Percentiles rank a stretch among this genome's conserved stretches.
These are phyloP conservation scores for Toxicodendron radicans DNA, from an alignment of 345 rosid species.

Conservation along the genomic window DNA sequence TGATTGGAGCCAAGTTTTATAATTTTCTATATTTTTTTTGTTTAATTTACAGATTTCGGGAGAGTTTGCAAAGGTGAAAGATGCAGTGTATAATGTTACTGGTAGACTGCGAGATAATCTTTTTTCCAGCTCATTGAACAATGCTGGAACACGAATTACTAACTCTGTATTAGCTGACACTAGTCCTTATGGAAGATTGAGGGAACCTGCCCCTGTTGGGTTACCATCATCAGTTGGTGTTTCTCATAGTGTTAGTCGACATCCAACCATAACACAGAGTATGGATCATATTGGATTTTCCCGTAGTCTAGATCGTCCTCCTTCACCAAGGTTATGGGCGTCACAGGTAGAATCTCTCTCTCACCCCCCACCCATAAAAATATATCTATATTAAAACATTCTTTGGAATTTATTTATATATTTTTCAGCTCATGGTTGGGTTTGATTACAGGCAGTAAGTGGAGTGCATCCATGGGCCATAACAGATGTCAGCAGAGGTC, in stretches of 20 bases:
- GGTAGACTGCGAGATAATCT: conserved; percentile 76
- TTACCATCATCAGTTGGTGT: conserved; percentile 33
- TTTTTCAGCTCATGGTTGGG: background rate
- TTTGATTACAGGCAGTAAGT: conserved; percentile 40
- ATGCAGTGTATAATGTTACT: conserved; percentile 75
- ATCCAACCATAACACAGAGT: conserved; percentile 27
- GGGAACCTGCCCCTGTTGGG: conserved; percentile 37
- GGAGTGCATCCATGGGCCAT: conserved; percentile 47
- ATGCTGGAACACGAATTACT: conserved; percentile 41
- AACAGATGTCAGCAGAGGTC: conserved; percentile 52
- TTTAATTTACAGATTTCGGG: conserved; percentile 70
- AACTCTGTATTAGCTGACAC: conserved; percentile 49
- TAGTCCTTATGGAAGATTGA: conserved; percentile 45
- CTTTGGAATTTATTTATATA: too few species aligned
- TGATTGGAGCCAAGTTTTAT: background rate
- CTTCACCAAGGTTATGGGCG: conserved; percentile 59
- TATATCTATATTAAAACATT: too few species aligned
- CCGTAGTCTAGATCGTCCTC: conserved; percentile 41
- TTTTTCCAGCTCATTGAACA: conserved; percentile 41
- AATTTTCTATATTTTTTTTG: conserved; percentile 14
- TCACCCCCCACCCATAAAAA: background rate
- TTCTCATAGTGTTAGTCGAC: conserved; percentile 42
- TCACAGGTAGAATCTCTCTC: conserved; percentile 52
- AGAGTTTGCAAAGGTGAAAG: conserved; percentile 65
- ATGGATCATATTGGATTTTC: conserved; percentile 52